phyloP scores from a whole-genome alignment of 2,329 filamentous ascomycete species.

The Alternaria arbusti region DNA sequence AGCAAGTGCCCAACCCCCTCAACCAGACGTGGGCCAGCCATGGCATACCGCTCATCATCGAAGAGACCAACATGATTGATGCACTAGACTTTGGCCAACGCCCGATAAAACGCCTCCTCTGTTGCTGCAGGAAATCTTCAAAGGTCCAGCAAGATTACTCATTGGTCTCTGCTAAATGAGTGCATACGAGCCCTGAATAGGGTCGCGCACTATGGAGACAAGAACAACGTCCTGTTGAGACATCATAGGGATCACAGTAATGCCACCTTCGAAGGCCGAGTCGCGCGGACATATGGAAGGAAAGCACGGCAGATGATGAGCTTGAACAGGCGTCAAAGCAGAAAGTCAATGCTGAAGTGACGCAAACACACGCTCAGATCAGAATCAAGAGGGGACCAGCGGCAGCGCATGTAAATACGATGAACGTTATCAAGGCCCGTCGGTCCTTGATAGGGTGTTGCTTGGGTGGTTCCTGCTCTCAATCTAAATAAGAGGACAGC shows the following conservation, averaged over 20 bases:
- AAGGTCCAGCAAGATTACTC: background rate
- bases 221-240: background rate
- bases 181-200: background rate
- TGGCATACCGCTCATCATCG: background rate
- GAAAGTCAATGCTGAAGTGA: background rate
- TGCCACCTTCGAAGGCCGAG: background rate
- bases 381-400: background rate
- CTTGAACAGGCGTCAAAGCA: background rate
- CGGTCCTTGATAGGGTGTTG: background rate
- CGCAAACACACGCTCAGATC: background rate
- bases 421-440: background rate
- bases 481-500: background rate
- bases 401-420: background rate
- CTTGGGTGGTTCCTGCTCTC: background rate
- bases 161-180: background rate
- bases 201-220: background rate
- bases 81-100: background rate
- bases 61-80: background rate
- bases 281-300: background rate
- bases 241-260: background rate
- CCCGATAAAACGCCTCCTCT: background rate
- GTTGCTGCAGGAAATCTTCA: too few species aligned
- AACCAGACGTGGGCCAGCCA: background rate
- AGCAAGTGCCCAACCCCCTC: background rate
- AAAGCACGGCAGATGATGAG: background rate